phyloP scores from a whole-genome alignment of 1,139 yeast genomes.

The Geotrichum carabidarum region DNA sequence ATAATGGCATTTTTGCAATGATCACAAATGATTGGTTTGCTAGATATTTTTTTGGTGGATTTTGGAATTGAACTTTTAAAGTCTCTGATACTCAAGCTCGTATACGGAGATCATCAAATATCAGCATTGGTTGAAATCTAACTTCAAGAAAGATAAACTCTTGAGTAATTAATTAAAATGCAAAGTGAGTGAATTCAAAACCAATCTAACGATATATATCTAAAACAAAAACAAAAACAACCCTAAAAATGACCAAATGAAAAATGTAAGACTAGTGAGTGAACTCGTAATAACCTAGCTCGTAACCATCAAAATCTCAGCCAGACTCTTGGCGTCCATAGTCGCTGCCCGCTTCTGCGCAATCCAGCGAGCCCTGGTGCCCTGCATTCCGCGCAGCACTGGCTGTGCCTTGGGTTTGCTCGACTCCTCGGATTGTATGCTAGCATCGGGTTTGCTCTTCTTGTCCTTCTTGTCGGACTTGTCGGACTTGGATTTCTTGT shows the following conservation, averaged over 20 bases:
- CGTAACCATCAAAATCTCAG: constrained; percentile 83
- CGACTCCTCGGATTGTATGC: constrained; percentile 28
- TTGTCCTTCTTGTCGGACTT: constrained; percentile 28
- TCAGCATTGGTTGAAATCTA: too few species aligned
- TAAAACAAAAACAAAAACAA: neutral
- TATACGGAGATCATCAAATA: too few species aligned
- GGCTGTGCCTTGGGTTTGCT: constrained; percentile 33
- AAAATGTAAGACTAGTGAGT: neutral
- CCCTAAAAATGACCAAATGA: neutral
- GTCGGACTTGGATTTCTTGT: constrained; percentile 34
- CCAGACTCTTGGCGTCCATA: constrained; percentile 79
- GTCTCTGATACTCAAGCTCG: too few species aligned
- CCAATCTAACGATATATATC: too few species aligned
- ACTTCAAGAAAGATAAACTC: too few species aligned
- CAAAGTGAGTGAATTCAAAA: neutral
- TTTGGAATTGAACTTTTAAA: too few species aligned
- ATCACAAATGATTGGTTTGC: too few species aligned
- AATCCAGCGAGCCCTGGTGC: constrained; percentile 81
- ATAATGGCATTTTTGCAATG: too few species aligned
- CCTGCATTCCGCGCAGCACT: constrained; percentile 56
- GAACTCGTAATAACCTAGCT: neutral
- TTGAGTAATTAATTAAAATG: neutral
- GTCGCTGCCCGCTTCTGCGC: constrained; percentile 87
- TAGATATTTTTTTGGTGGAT: too few species aligned
- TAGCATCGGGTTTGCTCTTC: constrained; percentile 21